These are phyloP conservation scores for Tulasnella sp. DNA, from an alignment of 768 basidiomycete genomes.

Conservation along the genomic window DNA sequence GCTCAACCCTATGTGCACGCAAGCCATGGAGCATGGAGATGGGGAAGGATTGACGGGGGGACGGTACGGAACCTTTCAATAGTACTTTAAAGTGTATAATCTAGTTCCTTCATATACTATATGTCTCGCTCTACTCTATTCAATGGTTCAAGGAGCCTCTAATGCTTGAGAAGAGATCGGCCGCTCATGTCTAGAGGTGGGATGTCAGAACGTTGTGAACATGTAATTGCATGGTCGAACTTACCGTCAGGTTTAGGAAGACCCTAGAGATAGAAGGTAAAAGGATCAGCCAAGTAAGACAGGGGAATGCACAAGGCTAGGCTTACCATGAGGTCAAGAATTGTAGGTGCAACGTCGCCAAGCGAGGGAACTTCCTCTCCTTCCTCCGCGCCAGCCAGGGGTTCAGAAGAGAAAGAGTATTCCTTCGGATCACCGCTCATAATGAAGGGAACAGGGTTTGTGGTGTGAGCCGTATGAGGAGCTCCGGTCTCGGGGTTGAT, in stretches of 20 bases:
- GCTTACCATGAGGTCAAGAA: constrained; percentile 62
- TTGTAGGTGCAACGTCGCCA: constrained; percentile 86
- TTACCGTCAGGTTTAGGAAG: constrained; percentile 61
- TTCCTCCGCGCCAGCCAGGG: constrained; percentile 42
- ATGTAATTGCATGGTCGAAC: constrained; percentile 23
- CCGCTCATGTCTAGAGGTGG: constrained; percentile 48
- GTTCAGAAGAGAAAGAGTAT: constrained; percentile 47
- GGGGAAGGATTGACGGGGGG: neutral
- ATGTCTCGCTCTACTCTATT: neutral
- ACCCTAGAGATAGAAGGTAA: constrained; percentile 35
- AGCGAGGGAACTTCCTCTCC: constrained; percentile 58
- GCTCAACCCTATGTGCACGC: neutral
- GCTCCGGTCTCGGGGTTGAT: constrained; percentile 70
- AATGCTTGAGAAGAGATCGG: constrained; percentile 40
- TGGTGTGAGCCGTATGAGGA: constrained; percentile 88
- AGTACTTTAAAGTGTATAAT: neutral
- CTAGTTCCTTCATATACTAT: neutral
- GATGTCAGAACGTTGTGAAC: neutral
- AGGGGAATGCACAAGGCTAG: neutral
- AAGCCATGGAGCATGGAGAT: neutral
- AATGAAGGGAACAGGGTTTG: constrained; percentile 86
- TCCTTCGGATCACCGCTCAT: constrained; percentile 58
- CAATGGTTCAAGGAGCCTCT: neutral
- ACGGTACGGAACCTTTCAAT: neutral
- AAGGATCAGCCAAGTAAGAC: neutral